Evolutionary conservation across 2,329 filamentous ascomycete species (phyloP).

Genomic region (Microsporum canis): DNA sequence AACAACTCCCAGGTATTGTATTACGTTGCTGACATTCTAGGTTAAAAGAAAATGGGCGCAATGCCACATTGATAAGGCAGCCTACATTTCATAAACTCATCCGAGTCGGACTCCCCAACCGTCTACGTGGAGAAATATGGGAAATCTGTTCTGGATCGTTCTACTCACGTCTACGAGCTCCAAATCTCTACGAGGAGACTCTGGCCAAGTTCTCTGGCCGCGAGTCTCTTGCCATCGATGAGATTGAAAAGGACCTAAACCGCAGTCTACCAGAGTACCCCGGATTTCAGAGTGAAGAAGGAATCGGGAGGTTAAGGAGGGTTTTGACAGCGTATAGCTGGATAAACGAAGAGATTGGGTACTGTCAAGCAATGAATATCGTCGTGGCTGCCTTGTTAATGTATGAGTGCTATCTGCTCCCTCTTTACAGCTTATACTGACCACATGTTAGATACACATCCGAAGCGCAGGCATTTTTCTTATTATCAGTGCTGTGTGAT

Average conservation of each 20-base stretch:
- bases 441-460: constrained; percentile 64
- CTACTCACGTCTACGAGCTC: constrained; percentile 76
- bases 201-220: constrained; percentile 70
- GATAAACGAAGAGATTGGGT: constrained; percentile 90
- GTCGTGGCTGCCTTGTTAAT: constrained; percentile 95
- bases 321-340: constrained; percentile 97
- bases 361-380: constrained; percentile 99
- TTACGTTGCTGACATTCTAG: constrained; percentile 8
- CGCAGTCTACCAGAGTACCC: constrained; percentile 93
- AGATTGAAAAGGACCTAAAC: constrained; percentile 98
- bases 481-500: constrained; percentile 84
- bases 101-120: constrained; percentile 84
- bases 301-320: constrained; percentile 75
- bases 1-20: background rate
- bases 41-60: constrained; percentile 73
- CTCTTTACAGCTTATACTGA: constrained; percentile 18
- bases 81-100: constrained; percentile 98
- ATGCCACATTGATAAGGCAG: constrained; percentile 81
- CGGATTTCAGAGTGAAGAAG: constrained; percentile 91
- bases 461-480: constrained; percentile 87
- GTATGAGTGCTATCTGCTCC: constrained; percentile 36
- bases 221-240: constrained; percentile 90
- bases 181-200: constrained; percentile 72
- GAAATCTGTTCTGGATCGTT: constrained; percentile 86
- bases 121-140: constrained; percentile 89